Conservation (phyloP, 805 yeast species). For the Torulaspora maleeae region DNA sequence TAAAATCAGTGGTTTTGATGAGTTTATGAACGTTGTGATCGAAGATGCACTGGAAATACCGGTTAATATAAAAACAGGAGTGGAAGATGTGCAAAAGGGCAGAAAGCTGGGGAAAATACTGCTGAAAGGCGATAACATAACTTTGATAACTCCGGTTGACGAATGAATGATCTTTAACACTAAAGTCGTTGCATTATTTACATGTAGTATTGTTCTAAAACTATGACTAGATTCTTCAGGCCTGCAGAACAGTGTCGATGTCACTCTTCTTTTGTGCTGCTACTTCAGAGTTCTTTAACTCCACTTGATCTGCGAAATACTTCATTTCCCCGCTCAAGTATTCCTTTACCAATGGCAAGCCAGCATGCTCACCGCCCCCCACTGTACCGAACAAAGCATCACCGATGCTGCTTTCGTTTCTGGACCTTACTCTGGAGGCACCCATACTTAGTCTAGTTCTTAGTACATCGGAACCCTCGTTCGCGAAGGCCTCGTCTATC, state of each 20-base stretch:
- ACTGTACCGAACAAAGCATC: constrained; percentile 40
- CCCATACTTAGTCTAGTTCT: constrained; percentile 20
- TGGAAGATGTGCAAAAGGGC: constrained; percentile 21
- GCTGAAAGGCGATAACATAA: constrained; percentile 90
- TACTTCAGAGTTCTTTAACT: constrained; percentile 15
- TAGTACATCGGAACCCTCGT: constrained; percentile 23
- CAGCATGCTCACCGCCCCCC: constrained; percentile 31
- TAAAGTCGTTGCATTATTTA: constrained; percentile 2
- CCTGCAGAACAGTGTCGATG: constrained; percentile 16
- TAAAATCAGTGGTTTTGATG: constrained; percentile 87
- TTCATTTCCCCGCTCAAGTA: constrained; percentile 33
- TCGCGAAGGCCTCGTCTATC: constrained; percentile 26
- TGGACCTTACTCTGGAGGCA: constrained; percentile 18
- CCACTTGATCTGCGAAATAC: constrained; percentile 29
- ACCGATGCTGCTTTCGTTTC: constrained; percentile 26
- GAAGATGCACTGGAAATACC: constrained; percentile 63
- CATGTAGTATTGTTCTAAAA: constrained; percentile 4
- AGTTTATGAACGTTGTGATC: constrained; percentile 83
- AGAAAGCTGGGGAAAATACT: constrained; percentile 67
- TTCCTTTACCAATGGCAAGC: constrained; percentile 37
- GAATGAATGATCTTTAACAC: constrained; percentile 4
- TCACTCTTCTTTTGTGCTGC: constrained; percentile 13
- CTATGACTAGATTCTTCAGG: constrained; percentile 5
- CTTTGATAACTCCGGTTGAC: constrained; percentile 49
- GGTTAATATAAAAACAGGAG: constrained; percentile 41